These are phyloP conservation scores for Pulveroboletus ravenelii DNA, from an alignment of 768 basidiomycete genomes.

Conservation along the genomic window DNA sequence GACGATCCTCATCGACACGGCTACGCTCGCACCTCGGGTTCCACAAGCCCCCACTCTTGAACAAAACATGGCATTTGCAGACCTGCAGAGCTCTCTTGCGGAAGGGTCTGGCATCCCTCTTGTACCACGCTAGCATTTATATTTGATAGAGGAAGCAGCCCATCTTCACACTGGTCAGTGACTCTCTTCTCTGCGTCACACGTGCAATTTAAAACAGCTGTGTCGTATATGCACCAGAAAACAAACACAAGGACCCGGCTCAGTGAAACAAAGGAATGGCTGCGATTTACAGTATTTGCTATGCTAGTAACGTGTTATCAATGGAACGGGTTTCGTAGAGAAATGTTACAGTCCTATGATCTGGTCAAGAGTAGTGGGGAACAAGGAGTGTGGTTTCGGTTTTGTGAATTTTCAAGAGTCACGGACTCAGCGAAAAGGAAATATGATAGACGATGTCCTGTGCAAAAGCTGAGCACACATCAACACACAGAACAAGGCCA, in stretches of 20 bases:
- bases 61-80: conserved; percentile 82
- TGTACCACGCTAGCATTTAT: conserved; percentile 6
- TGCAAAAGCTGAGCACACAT: conserved; percentile 19
- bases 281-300: conserved; percentile 25
- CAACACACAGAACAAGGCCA: conserved; percentile 20
- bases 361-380: conserved; percentile 14
- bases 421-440: conserved; percentile 17
- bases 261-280: conserved; percentile 26
- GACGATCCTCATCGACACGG: conserved; percentile 35
- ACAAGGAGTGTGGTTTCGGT: conserved; percentile 22
- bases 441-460: conserved; percentile 9
- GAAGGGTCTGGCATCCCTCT: conserved; percentile 25
- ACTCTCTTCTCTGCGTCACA: conserved; percentile 11
- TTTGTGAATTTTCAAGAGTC: conserved; percentile 24
- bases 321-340: conserved; percentile 14
- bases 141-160: background rate
- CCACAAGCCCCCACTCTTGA: conserved; percentile 66
- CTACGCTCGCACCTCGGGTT: conserved; percentile 37
- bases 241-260: conserved; percentile 11
- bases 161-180: background rate
- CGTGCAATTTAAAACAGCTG: conserved; percentile 11
- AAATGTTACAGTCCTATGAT: conserved; percentile 27
- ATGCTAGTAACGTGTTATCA: conserved; percentile 23
- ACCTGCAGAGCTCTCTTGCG: conserved; percentile 46
- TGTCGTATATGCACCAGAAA: conserved; percentile 22